A percentile compares a stretch with the other conserved stretches of the same genome.
These are phyloP conservation scores for Talaromyces sp. DNA, from an alignment of 2,329 filamentous ascomycete species.

Conservation along the genomic window DNA sequence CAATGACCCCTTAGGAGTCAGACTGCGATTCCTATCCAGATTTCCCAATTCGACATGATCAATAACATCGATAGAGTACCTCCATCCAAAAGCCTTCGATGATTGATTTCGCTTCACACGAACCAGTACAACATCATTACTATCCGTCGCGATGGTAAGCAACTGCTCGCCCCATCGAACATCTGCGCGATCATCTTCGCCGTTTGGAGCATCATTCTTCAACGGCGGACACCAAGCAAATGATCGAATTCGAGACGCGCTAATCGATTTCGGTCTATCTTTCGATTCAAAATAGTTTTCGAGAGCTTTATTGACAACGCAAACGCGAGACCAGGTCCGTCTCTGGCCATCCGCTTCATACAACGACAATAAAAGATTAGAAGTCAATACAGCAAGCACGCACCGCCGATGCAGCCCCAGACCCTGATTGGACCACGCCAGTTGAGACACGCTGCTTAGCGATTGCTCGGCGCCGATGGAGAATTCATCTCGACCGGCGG, in stretches of 20 bases:
- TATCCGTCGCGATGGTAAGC: conserved; percentile 41
- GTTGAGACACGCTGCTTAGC: conserved; percentile 46
- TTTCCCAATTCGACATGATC: conserved; percentile 25
- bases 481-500: conserved; percentile 49
- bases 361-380: conserved; percentile 56
- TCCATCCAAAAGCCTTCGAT: conserved; percentile 8
- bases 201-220: conserved; percentile 20
- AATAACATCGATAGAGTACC: conserved; percentile 31
- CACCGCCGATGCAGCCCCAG: conserved; percentile 55
- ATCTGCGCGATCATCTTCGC: conserved; percentile 4
- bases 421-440: conserved; percentile 59
- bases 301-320: conserved; percentile 54
- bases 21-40: conserved; percentile 19
- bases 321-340: conserved; percentile 52
- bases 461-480: conserved; percentile 62
- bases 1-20: conserved; percentile 30
- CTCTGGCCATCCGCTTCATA: conserved; percentile 53
- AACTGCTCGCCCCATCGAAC: conserved; percentile 37
- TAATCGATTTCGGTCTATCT: conserved; percentile 19
- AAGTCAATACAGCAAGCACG: conserved; percentile 56
- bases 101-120: conserved; percentile 25
- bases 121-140: conserved; percentile 38
- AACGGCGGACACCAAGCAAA: conserved; percentile 44
- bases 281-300: conserved; percentile 37
- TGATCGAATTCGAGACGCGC: conserved; percentile 38